Percentiles rank a stretch among this genome's conserved stretches.
phyloP scores from a whole-genome alignment of 139 green algal genomes.

The Diplosphaera chodatii region DNA sequence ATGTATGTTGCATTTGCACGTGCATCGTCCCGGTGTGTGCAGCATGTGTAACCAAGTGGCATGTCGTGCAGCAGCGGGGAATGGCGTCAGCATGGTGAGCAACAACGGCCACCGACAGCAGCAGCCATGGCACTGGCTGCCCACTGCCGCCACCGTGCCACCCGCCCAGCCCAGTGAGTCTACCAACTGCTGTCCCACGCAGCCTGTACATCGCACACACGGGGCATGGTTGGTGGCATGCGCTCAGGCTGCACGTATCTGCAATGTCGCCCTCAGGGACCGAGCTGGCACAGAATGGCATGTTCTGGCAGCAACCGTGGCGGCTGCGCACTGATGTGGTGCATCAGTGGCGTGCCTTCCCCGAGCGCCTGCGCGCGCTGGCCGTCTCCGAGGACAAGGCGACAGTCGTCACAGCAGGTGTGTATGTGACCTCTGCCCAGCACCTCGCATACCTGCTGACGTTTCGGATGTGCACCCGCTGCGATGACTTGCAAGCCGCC shows the following conservation, averaged over 20 bases:
- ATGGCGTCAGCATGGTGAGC: not conserved
- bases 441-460: too few relatives aligned
- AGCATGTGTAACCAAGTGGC: too few relatives aligned
- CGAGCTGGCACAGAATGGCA: slow-evolving; percentile 2
- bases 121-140: slow-evolving; percentile 5
- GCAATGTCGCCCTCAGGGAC: too few relatives aligned
- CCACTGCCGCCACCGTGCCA: slow-evolving; percentile 9
- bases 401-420: slow-evolving; percentile 13
- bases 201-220: too few relatives aligned
- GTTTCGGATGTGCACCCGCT: too few relatives aligned
- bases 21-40: too few relatives aligned
- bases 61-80: not conserved
- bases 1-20: too few relatives aligned
- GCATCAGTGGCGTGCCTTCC: slow-evolving; percentile 30
- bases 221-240: too few relatives aligned
- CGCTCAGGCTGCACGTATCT: too few relatives aligned
- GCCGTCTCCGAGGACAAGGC: slow-evolving; percentile 13
- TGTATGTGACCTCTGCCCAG: too few relatives aligned
- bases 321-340: slow-evolving; percentile 14
- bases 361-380: slow-evolving; percentile 20
- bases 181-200: too few relatives aligned
- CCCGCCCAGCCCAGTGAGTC: slow-evolving; percentile 2
- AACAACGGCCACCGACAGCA: not conserved
- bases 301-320: slow-evolving; percentile 23
- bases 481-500: too few relatives aligned